Evolutionary conservation across 2,329 filamentous ascomycete genomes (phyloP).

Genomic region (Pseudogymnoascus verrucosus): DNA sequence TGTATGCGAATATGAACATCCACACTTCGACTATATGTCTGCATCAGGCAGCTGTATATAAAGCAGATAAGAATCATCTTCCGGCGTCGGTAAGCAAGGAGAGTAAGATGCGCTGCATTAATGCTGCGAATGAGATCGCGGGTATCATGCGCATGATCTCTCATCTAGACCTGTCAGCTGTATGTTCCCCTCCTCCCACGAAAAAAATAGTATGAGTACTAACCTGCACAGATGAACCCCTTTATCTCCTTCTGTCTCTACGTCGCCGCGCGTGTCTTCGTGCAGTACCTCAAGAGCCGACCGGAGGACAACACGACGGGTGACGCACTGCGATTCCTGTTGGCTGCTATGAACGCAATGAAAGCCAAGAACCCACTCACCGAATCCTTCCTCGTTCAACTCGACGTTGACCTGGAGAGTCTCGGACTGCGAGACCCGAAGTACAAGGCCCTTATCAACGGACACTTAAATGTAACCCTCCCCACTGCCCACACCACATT

Average conservation of each 20-base stretch:
- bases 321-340: conserved; percentile 80
- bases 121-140: conserved; percentile 86
- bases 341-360: conserved; percentile 82
- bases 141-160: conserved; percentile 94
- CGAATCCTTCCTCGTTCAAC: conserved; percentile 86
- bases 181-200: conserved; percentile 39
- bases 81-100: conserved; percentile 72
- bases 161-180: conserved; percentile 74
- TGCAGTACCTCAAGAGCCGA: conserved; percentile 92
- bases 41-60: conserved; percentile 98
- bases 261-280: conserved; percentile 88
- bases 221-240: conserved; percentile 69
- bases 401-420: conserved; percentile 83
- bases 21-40: conserved; percentile 94
- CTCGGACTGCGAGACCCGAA: conserved; percentile 55
- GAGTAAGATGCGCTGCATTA: conserved; percentile 87
- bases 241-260: conserved; percentile 95
- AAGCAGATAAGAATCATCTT: conserved; percentile 81
- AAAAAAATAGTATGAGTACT: conserved; percentile 11
- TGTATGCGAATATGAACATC: conserved; percentile 95
- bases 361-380: conserved; percentile 85
- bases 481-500: conserved; percentile 10
- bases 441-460: conserved; percentile 45
- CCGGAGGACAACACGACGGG: conserved; percentile 72
- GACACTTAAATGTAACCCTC: conserved; percentile 25